phyloP scores from a whole-genome alignment of 352 stramenopile species.

The Phytopythium montanum region DNA sequence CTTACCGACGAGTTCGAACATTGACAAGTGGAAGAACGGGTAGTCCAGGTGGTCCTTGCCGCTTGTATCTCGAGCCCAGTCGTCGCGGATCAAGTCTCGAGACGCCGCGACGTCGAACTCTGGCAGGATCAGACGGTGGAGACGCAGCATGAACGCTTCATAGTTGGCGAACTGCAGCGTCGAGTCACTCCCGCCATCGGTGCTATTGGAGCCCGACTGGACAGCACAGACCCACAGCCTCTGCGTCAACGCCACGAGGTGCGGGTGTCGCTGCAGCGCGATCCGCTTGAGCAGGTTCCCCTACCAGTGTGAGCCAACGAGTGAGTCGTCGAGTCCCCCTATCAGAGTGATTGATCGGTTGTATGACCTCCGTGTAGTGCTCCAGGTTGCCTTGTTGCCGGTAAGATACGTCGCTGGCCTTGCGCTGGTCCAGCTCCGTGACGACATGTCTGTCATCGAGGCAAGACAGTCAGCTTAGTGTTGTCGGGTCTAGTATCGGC shows the following conservation, averaged over 20 bases:
- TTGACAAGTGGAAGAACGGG: conserved; percentile 73
- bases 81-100: conserved; percentile 56
- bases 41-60: conserved; percentile 56
- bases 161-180: conserved; percentile 49
- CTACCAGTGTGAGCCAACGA: conserved; percentile 11
- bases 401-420: conserved; percentile 39
- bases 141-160: conserved; percentile 63
- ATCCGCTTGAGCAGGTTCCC: conserved; percentile 66
- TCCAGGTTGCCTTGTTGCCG: conserved; percentile 69
- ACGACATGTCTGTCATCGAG: conserved; percentile 46
- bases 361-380: conserved; percentile 63
- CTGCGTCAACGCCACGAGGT: conserved; percentile 70
- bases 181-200: not conserved
- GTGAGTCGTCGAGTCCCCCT: not conserved
- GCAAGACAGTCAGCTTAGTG: not conserved
- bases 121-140: conserved; percentile 74
- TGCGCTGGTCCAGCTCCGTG: conserved; percentile 28
- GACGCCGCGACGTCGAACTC: conserved; percentile 68
- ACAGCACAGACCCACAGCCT: conserved; percentile 59
- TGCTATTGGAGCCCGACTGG: conserved; percentile 16
- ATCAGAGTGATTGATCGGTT: not conserved
- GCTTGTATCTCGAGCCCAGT: conserved; percentile 62
- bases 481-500: not conserved
- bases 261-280: conserved; percentile 45
- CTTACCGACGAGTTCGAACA: conserved; percentile 80